phyloP scores from a whole-genome alignment of 2,329 filamentous ascomycete species.

The Aspergillus niger region DNA sequence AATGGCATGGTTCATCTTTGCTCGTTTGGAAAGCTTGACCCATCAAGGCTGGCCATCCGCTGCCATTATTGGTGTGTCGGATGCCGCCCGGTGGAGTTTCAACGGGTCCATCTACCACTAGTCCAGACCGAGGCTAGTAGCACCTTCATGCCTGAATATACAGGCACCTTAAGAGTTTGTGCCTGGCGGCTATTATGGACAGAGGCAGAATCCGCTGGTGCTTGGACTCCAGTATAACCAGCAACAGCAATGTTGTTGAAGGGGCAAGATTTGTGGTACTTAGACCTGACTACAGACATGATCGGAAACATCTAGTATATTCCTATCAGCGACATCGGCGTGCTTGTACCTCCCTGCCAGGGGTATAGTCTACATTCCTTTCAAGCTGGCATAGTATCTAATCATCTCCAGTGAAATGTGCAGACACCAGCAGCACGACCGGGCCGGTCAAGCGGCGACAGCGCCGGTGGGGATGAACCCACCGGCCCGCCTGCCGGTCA shows the following conservation, averaged over 20 bases:
- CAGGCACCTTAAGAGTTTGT: background rate
- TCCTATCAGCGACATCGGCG: too few species aligned
- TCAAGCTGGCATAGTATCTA: too few species aligned
- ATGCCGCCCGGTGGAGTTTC: background rate
- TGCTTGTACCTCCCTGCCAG: too few species aligned
- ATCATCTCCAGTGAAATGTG: background rate
- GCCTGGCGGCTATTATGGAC: background rate
- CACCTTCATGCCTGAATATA: background rate
- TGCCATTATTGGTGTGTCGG: background rate
- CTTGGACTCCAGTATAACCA: too few species aligned
- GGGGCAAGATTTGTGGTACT: too few species aligned
- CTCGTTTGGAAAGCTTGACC: slow-evolving; percentile 3
- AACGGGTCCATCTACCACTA: background rate
- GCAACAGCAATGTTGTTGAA: too few species aligned
- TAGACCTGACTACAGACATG: too few species aligned
- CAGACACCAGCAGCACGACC: background rate
- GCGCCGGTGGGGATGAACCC: background rate
- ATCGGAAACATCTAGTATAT: too few species aligned
- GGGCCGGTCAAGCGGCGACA: background rate
- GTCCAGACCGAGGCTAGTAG: background rate
- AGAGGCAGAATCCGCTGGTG: too few species aligned
- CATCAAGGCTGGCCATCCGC: background rate
- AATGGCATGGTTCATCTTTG: background rate
- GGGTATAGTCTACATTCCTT: too few species aligned
- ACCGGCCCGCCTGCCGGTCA: background rate